These are phyloP conservation scores for Boletellus deceptivus DNA, from an alignment of 1,284 basidiomycete genomes.

Conservation along the genomic window DNA sequence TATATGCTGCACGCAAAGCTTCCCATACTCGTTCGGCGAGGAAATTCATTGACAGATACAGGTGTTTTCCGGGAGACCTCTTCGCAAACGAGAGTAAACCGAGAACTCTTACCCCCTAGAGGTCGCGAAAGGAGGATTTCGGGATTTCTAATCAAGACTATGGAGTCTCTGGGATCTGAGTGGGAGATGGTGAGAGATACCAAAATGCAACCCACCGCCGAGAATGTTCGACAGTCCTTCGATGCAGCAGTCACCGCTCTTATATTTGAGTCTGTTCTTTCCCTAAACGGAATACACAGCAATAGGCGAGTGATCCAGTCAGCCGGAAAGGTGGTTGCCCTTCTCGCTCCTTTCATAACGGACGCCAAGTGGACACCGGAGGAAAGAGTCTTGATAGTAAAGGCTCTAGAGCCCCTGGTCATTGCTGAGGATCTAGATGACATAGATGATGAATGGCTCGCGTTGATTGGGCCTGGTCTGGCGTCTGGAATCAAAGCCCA, in stretches of 20 bases:
- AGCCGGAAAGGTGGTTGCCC: slow-evolving; percentile 54
- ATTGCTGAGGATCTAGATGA: slow-evolving; percentile 27
- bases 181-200: slow-evolving; percentile 46
- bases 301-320: slow-evolving; percentile 60
- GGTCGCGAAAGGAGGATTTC: slow-evolving; percentile 66
- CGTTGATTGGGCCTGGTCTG: slow-evolving; percentile 59
- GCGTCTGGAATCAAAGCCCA: slow-evolving; percentile 67
- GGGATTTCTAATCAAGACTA: slow-evolving; percentile 54
- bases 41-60: not conserved
- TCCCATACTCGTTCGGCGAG: slow-evolving; percentile 39
- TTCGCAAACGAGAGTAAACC: slow-evolving; percentile 14
- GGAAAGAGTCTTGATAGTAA: slow-evolving; percentile 62
- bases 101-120: slow-evolving; percentile 42
- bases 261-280: slow-evolving; percentile 65
- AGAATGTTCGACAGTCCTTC: slow-evolving; percentile 61
- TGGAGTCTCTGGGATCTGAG: slow-evolving; percentile 51
- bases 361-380: slow-evolving; percentile 52
- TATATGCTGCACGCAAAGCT: slow-evolving; percentile 67
- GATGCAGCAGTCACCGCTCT: slow-evolving; percentile 68
- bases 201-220: slow-evolving; percentile 47
- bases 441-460: slow-evolving; percentile 44
- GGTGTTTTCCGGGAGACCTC: slow-evolving; percentile 5
- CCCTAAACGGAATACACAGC: slow-evolving; percentile 58
- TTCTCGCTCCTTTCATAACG: slow-evolving; percentile 43
- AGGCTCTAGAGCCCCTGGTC: slow-evolving; percentile 64